These are phyloP conservation scores for Phyllosticta paracitricarpa DNA, from an alignment of 2,329 filamentous ascomycete species.

Conservation along the genomic window DNA sequence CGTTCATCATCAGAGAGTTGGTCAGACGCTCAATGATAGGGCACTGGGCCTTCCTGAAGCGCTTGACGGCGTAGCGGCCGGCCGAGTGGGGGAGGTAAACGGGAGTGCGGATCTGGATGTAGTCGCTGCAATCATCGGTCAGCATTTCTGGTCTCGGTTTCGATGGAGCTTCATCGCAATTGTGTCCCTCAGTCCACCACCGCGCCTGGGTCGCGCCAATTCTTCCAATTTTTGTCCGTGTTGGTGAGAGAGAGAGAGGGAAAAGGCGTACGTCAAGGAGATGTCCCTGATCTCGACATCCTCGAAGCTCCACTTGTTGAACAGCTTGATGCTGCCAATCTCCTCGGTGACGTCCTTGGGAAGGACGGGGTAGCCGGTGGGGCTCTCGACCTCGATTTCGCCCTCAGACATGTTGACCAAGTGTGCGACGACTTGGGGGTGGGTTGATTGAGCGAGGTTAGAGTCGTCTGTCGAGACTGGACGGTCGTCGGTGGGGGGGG, in stretches of 20 bases:
- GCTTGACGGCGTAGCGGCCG: slow-evolving; percentile 97
- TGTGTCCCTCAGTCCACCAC: not conserved
- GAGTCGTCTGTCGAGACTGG: not conserved
- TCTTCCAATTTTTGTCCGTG: slow-evolving; percentile 12
- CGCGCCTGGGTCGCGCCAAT: slow-evolving; percentile 3
- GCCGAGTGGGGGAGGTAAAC: slow-evolving; percentile 99
- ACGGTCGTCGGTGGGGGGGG: slow-evolving; percentile 10
- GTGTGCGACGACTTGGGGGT: slow-evolving; percentile 1
- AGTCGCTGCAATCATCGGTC: slow-evolving; percentile 60
- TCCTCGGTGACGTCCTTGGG: slow-evolving; percentile 87
- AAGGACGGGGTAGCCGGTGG: slow-evolving; percentile 66
- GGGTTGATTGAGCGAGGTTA: slow-evolving; percentile 1
- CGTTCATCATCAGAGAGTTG: slow-evolving; percentile 99
- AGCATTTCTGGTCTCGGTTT: slow-evolving; percentile 17
- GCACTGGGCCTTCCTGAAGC: slow-evolving; percentile 99
- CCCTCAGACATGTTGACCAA: slow-evolving; percentile 79
- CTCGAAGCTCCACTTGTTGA: slow-evolving; percentile 98
- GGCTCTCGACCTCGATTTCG: slow-evolving; percentile 85
- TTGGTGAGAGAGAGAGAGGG: too few relatives aligned
- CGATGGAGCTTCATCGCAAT: not conserved
- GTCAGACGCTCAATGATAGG: slow-evolving; percentile 99
- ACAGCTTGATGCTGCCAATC: slow-evolving; percentile 88
- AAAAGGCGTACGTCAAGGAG: slow-evolving; percentile 81
- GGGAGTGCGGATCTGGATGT: slow-evolving; percentile 98
- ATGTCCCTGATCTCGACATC: slow-evolving; percentile 99